Base-by-base conservation (phyloP, 2,329 filamentous ascomycete genomes). In the Epichloe glyceriae region DNA sequence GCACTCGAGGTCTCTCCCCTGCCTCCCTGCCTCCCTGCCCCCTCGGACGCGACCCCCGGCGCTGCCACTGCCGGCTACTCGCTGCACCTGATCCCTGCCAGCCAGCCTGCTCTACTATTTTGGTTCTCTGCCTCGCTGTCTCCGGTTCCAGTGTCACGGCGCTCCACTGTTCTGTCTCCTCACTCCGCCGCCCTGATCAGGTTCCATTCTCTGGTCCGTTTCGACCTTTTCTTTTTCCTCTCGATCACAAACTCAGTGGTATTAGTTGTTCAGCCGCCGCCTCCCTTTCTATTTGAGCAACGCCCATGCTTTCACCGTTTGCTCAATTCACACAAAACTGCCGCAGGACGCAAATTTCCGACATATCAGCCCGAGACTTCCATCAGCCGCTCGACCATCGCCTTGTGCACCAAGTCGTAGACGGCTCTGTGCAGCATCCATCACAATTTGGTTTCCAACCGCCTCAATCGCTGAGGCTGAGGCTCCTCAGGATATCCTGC, bases 41-140 rank as follows among this genome's bases (percentile, higher is more conserved):
- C 26, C 8, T 12, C 15, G 19, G 40, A 42, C n/a, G n/a, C 5
- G 17, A 42, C 40, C 40, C 40, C 40, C 40, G 19, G 40, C 40
- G 19, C 40, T 22, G n/a, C 34, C 49, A 50, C 49, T 39, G 49
- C 42, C 38, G 37, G 44, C 43, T 38, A 14, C 17, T 33, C 34
- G 12, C 30, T n/a, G 40, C 19, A 19, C 38, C 20, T 44, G 22
- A 5, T 33, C 26, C 11, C 42, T 19, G 26, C 14, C 26, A 11
- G 11, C 41, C 22, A 8, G 22, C 48, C 41, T 34, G 48, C 41
- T 15, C 26, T 50, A 20, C 49, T 22, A 17, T 50, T 50, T 46
- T 42, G 49, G 39, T 43, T 41, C 26, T 34, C 42, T 46, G 42
- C 19, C 43, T 47, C 50, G 44, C 50, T 46, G 45, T 47, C 39